Evolutionary conservation across 208 protist species (phyloP), one percentile per base, ranked within the genome.

Genomic region (Leptomonas pyrrhocoris): DNA sequence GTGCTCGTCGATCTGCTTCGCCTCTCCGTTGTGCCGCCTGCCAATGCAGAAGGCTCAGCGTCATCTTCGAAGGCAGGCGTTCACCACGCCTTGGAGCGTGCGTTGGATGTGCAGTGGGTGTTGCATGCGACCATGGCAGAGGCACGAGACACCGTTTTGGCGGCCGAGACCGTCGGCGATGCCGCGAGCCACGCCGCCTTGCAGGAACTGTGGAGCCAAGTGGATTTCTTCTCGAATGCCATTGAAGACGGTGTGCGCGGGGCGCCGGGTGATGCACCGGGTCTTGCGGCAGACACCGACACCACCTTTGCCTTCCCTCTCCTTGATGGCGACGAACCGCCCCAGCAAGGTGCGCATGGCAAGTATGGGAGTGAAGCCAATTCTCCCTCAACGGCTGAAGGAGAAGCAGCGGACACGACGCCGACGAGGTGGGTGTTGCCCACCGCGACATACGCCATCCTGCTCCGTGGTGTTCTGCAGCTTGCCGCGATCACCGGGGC

Each of bases 1-100:
- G 81, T 95, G 25, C 55, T 93, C 11, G 53, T 80, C 30, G 90
- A 95, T 55, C 72, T 91, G 25, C 76, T 94, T 27, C 45, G 55
- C 18, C 63, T 74, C 21, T 49, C 70, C 18, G 34, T 28, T 28
- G 58, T 42, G 28, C 50, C 28, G 21, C 6, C 43, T 16, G 1
- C 25, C 15, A 42, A n/a, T 31, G 15, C 34, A 58, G 54, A n/a
- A 9, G 34, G 3, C 3, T 30, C 11, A 38, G 18, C 51, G 51
- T 31, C 23, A 12, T 56, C 53, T 27, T 15, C 53, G 4, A 38
- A 5, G 0, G 31, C n/a, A 0, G 30, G 59, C 12, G 50, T 50
- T 9, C 77, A 31, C n/a, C 50, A 36, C 28, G 79, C 79, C 13
- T 40, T 80, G 25, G 54, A 49, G 13, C 64, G 71, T 16, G 70